Conservation (phyloP, 2,329 filamentous ascomycete species). For the Colletotrichum cordylinicola region DNA sequence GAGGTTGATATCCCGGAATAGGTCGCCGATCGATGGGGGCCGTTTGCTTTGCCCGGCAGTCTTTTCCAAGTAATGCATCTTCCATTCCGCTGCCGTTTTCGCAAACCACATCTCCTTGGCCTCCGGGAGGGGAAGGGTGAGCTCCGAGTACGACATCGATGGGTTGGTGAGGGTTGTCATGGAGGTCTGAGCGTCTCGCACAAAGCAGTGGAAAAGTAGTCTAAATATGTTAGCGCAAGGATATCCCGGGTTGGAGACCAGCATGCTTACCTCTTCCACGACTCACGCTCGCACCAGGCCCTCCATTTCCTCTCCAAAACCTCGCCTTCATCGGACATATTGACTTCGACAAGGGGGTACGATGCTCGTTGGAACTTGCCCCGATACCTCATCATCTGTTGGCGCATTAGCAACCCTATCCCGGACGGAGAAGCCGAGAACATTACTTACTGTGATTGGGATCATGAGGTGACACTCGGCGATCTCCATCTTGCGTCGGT, state of each 20-base stretch:
- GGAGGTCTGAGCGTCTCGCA: constrained; percentile 71
- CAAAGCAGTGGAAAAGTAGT: constrained; percentile 68
- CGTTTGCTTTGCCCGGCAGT: constrained; percentile 42
- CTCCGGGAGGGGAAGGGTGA: constrained; percentile 70
- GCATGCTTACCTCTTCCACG: constrained; percentile 62
- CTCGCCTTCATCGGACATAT: constrained; percentile 60
- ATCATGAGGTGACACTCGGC: constrained; percentile 55
- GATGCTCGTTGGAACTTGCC: constrained; percentile 63
- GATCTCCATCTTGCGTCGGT: constrained; percentile 61
- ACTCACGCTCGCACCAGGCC: constrained; percentile 68
- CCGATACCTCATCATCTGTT: constrained; percentile 59
- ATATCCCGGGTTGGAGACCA: background rate
- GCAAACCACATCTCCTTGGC: constrained; percentile 70
- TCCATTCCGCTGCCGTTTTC: constrained; percentile 68
- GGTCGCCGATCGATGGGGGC: constrained; percentile 58
- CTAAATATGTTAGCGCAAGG: constrained; percentile 33
- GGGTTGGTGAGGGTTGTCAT: constrained; percentile 71
- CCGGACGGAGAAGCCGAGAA: background rate
- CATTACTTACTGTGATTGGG: constrained; percentile 46
- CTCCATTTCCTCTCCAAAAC: constrained; percentile 69
- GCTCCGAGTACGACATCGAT: constrained; percentile 71
- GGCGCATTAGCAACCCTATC: background rate
- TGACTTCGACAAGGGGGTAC: constrained; percentile 56
- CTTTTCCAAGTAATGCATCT: constrained; percentile 57
- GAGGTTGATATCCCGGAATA: constrained; percentile 61